Evolutionary conservation across 1,284 basidiomycete species (phyloP).

Genomic region (Marasmius sp.): DNA sequence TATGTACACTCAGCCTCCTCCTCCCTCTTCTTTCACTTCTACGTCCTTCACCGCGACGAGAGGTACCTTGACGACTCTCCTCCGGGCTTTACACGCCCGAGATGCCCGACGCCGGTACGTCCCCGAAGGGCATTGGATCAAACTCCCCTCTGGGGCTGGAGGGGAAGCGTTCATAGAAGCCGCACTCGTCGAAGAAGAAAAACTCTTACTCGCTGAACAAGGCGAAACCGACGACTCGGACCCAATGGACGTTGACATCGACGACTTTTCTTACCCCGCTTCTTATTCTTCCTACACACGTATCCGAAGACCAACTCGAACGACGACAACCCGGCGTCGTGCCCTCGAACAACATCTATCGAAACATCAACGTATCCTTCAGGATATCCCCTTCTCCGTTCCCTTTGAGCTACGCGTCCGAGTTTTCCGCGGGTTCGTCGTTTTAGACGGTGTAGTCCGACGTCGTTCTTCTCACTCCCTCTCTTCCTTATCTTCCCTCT

Average conservation of each 20-base stretch:
- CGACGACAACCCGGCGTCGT: too few relatives aligned
- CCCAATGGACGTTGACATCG: neutral
- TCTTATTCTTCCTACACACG: too few relatives aligned
- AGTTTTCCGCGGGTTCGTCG: constrained; percentile 86
- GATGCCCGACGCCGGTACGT: constrained; percentile 85
- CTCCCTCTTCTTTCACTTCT: neutral
- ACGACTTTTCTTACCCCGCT: too few relatives aligned
- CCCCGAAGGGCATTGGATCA: constrained; percentile 85
- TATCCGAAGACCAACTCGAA: too few relatives aligned
- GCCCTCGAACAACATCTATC: constrained; percentile 44
- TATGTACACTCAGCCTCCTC: constrained; percentile 63
- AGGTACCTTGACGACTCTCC: constrained; percentile 73
- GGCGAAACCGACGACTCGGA: neutral
- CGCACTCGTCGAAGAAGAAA: constrained; percentile 48
- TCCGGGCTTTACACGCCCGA: constrained; percentile 80
- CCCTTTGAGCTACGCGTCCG: constrained; percentile 90
- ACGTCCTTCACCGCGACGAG: constrained; percentile 37
- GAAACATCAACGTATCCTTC: constrained; percentile 87
- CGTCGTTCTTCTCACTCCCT: too few relatives aligned
- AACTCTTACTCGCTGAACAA: neutral
- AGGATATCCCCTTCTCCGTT: constrained; percentile 96
- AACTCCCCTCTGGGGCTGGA: constrained; percentile 58
- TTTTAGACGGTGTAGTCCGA: constrained; percentile 13
- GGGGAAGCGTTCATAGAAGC: constrained; percentile 85
- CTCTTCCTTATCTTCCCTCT: too few relatives aligned